Evolutionary conservation across 2,329 filamentous ascomycete genomes (phyloP).

Genomic region (Lachnellula cervina): DNA sequence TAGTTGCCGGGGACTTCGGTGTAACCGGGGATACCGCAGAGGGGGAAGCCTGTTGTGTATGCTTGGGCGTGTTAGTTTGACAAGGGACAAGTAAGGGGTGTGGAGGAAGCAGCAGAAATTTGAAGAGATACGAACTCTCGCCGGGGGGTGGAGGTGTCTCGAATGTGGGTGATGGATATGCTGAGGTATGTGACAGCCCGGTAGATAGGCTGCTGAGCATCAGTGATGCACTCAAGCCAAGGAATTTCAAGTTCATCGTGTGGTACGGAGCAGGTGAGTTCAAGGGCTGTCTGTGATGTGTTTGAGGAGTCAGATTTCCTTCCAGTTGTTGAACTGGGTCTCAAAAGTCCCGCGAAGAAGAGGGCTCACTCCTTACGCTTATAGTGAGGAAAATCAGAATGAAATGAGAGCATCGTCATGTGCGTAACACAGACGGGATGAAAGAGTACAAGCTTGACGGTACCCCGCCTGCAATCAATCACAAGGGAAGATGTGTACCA

Average conservation of each 20-base stretch:
- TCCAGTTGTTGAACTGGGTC: too few species aligned
- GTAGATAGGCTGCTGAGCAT: background rate
- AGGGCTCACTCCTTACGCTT: background rate
- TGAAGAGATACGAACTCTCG: background rate
- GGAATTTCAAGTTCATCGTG: background rate
- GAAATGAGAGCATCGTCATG: background rate
- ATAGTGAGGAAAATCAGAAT: background rate
- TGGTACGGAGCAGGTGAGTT: too few species aligned
- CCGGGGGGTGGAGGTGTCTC: background rate
- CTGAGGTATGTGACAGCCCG: background rate
- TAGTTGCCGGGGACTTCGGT: conserved; percentile 12
- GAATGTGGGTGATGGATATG: background rate
- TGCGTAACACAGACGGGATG: background rate
- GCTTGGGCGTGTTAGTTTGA: conserved; percentile 26
- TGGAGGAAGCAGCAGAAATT: conserved; percentile 18
- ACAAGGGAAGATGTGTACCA: background rate
- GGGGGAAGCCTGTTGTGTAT: conserved; percentile 10
- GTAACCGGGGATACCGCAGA: conserved; percentile 14
- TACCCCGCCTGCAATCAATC: background rate
- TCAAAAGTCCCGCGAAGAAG: too few species aligned
- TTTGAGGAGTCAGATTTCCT: too few species aligned
- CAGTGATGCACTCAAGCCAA: background rate
- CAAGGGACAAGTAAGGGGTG: conserved; percentile 14
- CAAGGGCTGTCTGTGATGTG: too few species aligned
- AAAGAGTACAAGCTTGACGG: background rate